Evolutionary conservation across 164 flowering plant genomes (phyloP), one percentile per base, ranked within the genome.

Genomic region (Vitis riparia): DNA sequence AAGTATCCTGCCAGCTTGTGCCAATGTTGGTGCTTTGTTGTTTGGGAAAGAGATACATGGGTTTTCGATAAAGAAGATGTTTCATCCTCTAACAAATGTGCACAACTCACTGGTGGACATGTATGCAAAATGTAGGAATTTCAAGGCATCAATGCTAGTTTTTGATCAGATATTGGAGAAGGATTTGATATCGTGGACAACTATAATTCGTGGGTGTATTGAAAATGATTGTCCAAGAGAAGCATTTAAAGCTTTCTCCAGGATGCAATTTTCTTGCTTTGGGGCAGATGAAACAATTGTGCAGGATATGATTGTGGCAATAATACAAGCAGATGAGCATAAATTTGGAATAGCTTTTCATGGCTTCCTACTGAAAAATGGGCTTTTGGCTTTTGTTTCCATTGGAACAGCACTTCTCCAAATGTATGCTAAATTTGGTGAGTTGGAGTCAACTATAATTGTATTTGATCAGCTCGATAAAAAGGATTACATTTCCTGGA

Each of bases 121-220:
- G 90, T 87, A 86, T 73, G 77, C 85, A 23, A 83, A 83, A 73
- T 85, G 90, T 64, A 60, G 81, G 69, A 55, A 62, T 59, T 47
- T 83, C 6, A 72, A 77, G 71, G 70, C 63, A 13, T 75, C 85
- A 9, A n/a, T 78, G 65, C 56, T 32, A 56, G 76, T 87, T 73
- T 89, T 85, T 55, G 57, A 77, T 51, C 29, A 75, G 68, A 79
- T 80, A 3, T 15, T n/a, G 53, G 50, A 51, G 12, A 87, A 78
- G 75, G 87, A 86, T 75, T 11, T 79, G 55, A 66, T 87, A 62
- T 87, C 93, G 2, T 89, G 91, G 91, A 89, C 78, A 78, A 84
- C 73, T 52, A 76, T 86, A 73, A 74, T 85, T 61, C 73, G 69
- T 62, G 85, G 86, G 4, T 87, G 77, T 70, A 52, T 77, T 62